These are phyloP conservation scores for Martiniozyma abietophila DNA, from an alignment of 805 yeast genomes.

Conservation along the genomic window DNA sequence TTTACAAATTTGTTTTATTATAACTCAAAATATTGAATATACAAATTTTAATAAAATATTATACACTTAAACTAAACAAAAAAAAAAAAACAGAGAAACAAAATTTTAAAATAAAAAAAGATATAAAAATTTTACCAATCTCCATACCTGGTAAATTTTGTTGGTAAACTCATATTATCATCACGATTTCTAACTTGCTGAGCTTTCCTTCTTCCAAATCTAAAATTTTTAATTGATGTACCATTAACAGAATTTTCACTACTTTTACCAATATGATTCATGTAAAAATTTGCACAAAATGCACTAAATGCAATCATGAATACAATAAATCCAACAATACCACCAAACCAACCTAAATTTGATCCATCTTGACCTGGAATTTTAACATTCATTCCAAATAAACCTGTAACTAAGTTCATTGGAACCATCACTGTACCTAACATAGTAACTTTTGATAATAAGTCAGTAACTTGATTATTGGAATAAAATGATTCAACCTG, in stretches of 20 bases:
- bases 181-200: constrained; percentile 12
- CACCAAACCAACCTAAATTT: constrained; percentile 46
- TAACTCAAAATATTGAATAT: background rate
- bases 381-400: constrained; percentile 91
- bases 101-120: background rate
- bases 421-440: constrained; percentile 89
- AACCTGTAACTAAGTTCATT: constrained; percentile 79
- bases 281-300: constrained; percentile 18
- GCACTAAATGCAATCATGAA: constrained; percentile 18
- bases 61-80: no score
- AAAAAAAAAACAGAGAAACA: background rate
- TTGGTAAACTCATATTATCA: constrained; percentile 25
- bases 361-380: constrained; percentile 58
- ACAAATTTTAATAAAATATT: no score
- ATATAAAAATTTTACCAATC: constrained; percentile 20
- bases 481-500: constrained; percentile 89
- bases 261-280: constrained; percentile 16
- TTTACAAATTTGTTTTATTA: background rate
- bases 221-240: constrained; percentile 22
- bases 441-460: constrained; percentile 81
- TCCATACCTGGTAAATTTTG: constrained; percentile 24
- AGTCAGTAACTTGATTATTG: constrained; percentile 74
- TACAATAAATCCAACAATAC: constrained; percentile 25
- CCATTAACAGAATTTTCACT: constrained; percentile 10
- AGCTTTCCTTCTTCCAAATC: constrained; percentile 21